Evolutionary conservation across 176 grass and related monocot species (phyloP).

Genomic region (Bromus sterilis): DNA sequence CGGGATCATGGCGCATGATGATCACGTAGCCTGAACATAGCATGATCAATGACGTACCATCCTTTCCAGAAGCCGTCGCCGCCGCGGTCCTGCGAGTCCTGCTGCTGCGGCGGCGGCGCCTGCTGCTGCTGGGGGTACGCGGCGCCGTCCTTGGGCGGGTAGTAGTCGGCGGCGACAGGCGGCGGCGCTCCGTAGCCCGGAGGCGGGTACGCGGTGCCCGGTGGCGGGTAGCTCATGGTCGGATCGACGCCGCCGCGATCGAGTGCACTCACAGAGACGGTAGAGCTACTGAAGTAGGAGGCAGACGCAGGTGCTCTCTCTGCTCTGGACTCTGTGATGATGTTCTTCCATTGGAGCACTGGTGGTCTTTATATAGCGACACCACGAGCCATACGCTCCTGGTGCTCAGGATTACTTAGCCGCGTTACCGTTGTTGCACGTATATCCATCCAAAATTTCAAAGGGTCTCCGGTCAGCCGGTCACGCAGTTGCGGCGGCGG

Average conservation of each 20-base stretch:
- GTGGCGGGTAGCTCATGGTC: slow-evolving; percentile 28
- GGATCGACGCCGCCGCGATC: not conserved
- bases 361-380: not conserved
- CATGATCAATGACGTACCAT: slow-evolving; percentile 51
- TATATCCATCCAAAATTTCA: not conserved
- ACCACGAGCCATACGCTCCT: not conserved
- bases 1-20: too few relatives aligned
- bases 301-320: too few relatives aligned
- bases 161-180: slow-evolving; percentile 15
- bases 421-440: not conserved
- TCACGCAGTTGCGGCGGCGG: not conserved
- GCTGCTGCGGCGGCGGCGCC: slow-evolving; percentile 8
- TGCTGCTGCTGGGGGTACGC: slow-evolving; percentile 15
- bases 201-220: slow-evolving; percentile 35
- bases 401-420: not conserved
- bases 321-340: not conserved
- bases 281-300: too few relatives aligned
- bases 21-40: too few relatives aligned
- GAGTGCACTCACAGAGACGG: not conserved
- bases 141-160: too few relatives aligned
- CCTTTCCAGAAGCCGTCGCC: slow-evolving; percentile 61
- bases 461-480: not conserved
- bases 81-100: slow-evolving; percentile 12
- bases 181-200: slow-evolving; percentile 45
- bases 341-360: not conserved